A percentile compares a stretch with the other conserved stretches of the same genome.
Evolutionary conservation across 441 rosid genomes (phyloP).

Genomic region (Breynia disticha): DNA sequence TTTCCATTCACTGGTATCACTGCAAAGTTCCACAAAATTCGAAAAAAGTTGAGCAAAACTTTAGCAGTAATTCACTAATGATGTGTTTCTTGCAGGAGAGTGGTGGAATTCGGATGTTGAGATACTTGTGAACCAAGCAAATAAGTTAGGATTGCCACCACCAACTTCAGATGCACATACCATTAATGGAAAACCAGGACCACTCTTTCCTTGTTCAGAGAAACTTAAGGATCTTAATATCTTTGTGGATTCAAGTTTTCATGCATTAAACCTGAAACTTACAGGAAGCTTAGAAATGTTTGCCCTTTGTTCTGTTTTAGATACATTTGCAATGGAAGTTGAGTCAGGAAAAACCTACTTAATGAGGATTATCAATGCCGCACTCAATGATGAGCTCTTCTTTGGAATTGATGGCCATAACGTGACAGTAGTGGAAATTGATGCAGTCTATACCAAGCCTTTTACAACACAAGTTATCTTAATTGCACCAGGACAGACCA

Average conservation of each 20-base stretch:
- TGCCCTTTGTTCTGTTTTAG: slow-evolving; percentile 8
- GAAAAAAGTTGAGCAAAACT: too few relatives aligned
- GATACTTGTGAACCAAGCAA: slow-evolving; percentile 37
- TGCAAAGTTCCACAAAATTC: too few relatives aligned
- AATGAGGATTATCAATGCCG: slow-evolving; percentile 25
- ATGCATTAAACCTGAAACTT: too few relatives aligned
- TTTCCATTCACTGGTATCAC: slow-evolving; percentile 38
- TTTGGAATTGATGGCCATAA: slow-evolving; percentile 15
- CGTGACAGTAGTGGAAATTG: slow-evolving; percentile 27
- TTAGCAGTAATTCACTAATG: not conserved
- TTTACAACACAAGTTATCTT: slow-evolving; percentile 27
- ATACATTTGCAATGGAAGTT: slow-evolving; percentile 32
- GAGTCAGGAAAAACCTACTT: slow-evolving; percentile 32
- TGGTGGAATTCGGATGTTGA: slow-evolving; percentile 51
- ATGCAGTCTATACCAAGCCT: slow-evolving; percentile 34
- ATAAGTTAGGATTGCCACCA: slow-evolving; percentile 36
- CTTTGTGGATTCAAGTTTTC: too few relatives aligned
- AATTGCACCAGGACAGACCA: slow-evolving; percentile 35
- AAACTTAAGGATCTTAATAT: slow-evolving; percentile 21
- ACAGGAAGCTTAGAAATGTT: too few relatives aligned
- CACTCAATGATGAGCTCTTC: slow-evolving; percentile 33
- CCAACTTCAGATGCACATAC: slow-evolving; percentile 48
- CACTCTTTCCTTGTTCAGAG: slow-evolving; percentile 36
- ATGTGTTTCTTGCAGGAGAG: slow-evolving; percentile 25
- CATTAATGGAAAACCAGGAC: slow-evolving; percentile 50